A percentile compares a stretch with the other conserved stretches of the same genome.
Conservation (phyloP, 257 asterid species). For the Gentiana straminea region DNA sequence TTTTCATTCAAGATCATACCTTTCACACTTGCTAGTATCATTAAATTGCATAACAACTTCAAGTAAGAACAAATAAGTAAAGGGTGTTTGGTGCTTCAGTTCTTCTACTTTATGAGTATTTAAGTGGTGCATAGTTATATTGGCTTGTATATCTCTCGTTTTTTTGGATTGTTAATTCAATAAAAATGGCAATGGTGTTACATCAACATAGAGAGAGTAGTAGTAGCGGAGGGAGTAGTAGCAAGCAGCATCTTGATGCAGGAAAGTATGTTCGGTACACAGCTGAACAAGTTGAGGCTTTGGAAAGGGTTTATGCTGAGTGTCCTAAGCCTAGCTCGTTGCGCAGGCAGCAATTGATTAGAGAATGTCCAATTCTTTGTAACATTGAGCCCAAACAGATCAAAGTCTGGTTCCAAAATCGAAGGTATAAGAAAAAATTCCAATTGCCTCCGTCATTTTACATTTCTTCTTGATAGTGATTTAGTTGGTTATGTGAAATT, state of each 20-base stretch:
- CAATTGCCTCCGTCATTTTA: neutral
- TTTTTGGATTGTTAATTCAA: constrained; percentile 1
- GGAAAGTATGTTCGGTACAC: constrained; percentile 90
- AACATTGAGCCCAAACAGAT: constrained; percentile 91
- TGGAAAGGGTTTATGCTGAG: constrained; percentile 83
- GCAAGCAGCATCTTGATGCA: constrained; percentile 53
- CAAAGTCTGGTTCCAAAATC: constrained; percentile 95
- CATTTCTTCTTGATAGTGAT: neutral
- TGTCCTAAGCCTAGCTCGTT: constrained; percentile 89
- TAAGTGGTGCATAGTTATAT: constrained; percentile 12
- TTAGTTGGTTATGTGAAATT: neutral
- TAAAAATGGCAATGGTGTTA: constrained; percentile 83
- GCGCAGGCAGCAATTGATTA: constrained; percentile 79
- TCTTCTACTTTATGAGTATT: constrained; percentile 15
- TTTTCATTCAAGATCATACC: constrained; percentile 30
- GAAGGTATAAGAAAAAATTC: constrained; percentile 39
- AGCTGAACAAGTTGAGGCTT: constrained; percentile 87
- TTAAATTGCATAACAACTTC: constrained; percentile 11
- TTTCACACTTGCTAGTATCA: constrained; percentile 27
- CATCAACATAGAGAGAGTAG: constrained; percentile 79
- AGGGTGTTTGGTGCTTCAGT: constrained; percentile 11
- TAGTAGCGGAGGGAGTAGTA: constrained; percentile 72
- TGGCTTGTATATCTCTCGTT: constrained; percentile 6
- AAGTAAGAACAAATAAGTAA: neutral
- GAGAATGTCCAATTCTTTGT: constrained; percentile 75